These are phyloP conservation scores for Penicillium sp. DNA, from an alignment of 2,329 filamentous ascomycete genomes.

Conservation along the genomic window DNA sequence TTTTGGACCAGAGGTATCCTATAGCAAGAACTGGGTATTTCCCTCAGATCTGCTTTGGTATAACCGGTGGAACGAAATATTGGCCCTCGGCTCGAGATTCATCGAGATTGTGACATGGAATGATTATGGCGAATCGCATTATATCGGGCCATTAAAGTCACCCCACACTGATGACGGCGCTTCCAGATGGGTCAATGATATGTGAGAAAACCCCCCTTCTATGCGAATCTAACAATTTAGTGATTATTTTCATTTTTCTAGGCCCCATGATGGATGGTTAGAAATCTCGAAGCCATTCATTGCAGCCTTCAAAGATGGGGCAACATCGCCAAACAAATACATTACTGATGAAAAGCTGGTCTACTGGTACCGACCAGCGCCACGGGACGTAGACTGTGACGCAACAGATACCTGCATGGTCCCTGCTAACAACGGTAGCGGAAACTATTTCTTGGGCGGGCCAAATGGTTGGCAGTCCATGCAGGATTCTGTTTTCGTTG, in stretches of 20 bases:
- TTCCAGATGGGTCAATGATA: constrained; percentile 53
- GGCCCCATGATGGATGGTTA: constrained; percentile 55
- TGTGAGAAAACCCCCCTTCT: constrained; percentile 32
- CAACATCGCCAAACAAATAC: constrained; percentile 35
- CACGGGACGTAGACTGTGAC: constrained; percentile 50
- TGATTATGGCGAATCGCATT: constrained; percentile 62
- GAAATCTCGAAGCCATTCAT: constrained; percentile 57
- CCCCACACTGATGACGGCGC: constrained; percentile 38
- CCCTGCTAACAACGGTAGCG: constrained; percentile 48
- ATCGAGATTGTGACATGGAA: constrained; percentile 63
- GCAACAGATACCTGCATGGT: constrained; percentile 53
- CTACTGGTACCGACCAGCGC: constrained; percentile 59
- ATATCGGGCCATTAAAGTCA: constrained; percentile 54
- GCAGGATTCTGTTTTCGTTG: constrained; percentile 55
- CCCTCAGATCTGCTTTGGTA: constrained; percentile 62
- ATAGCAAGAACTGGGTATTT: constrained; percentile 64
- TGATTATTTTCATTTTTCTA: constrained; percentile 12
- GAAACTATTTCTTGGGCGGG: constrained; percentile 55
- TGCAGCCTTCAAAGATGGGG: constrained; percentile 52
- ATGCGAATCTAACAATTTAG: no score
- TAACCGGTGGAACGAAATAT: constrained; percentile 57
- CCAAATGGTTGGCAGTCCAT: constrained; percentile 54
- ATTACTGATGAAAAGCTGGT: constrained; percentile 52
- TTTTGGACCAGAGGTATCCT: constrained; percentile 46
- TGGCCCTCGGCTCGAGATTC: constrained; percentile 52